These are phyloP conservation scores for Neurospora intermedia DNA, from an alignment of 495 filamentous ascomycete genomes.

Conservation along the genomic window DNA sequence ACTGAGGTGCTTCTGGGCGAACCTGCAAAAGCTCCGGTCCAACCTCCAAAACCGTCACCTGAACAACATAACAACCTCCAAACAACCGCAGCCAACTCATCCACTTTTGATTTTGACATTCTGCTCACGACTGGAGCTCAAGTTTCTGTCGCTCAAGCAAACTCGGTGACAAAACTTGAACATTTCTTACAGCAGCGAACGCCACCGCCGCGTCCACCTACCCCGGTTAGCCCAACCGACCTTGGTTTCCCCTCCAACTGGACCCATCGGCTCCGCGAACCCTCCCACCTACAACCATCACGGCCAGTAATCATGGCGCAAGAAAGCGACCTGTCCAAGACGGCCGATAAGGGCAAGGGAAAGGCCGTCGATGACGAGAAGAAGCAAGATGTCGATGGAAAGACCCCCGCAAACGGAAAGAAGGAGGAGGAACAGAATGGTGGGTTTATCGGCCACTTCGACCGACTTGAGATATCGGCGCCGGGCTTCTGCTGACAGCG, in stretches of 20 bases:
- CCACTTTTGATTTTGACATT: not conserved
- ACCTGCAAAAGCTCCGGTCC: slow-evolving; percentile 22
- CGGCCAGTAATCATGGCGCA: slow-evolving; percentile 57
- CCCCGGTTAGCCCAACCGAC: not conserved
- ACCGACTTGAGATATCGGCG: slow-evolving; percentile 1
- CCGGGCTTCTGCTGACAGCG: slow-evolving; percentile 15
- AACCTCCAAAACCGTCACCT: not conserved
- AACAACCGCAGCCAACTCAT: not conserved
- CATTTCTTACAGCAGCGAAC: not conserved
- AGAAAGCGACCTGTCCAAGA: slow-evolving; percentile 75
- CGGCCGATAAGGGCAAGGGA: slow-evolving; percentile 90
- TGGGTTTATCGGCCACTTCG: slow-evolving; percentile 22
- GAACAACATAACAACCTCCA: slow-evolving; percentile 8
- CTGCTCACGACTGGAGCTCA: not conserved
- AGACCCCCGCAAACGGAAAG: slow-evolving; percentile 62
- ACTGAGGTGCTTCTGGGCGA: slow-evolving; percentile 3
- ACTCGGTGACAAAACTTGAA: not conserved
- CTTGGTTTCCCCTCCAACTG: not conserved
- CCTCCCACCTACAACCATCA: slow-evolving; percentile 10
- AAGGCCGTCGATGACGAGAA: slow-evolving; percentile 60
- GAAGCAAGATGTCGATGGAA: slow-evolving; percentile 57
- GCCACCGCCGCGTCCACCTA: not conserved
- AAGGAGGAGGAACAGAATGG: slow-evolving; percentile 52
- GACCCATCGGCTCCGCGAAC: not conserved
- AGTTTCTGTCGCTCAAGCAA: not conserved